A percentile compares a stretch with the other conserved stretches of the same genome.
These are phyloP conservation scores for Diaporthe citriasiana DNA, from an alignment of 2,329 filamentous ascomycete species.

Conservation along the genomic window DNA sequence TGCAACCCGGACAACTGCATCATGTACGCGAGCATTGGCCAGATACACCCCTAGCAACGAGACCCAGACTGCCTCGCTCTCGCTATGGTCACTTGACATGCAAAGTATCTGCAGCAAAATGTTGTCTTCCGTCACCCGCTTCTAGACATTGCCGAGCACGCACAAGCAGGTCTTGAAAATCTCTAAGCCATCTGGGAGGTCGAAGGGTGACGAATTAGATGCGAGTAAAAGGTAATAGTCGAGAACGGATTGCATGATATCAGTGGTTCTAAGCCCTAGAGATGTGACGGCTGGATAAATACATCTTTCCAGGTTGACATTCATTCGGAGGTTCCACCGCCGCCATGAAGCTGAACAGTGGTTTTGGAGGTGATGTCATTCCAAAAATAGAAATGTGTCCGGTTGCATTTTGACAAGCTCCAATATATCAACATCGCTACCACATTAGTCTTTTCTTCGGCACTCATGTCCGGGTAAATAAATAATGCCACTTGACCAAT, in stretches of 20 bases:
- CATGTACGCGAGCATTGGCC: neutral
- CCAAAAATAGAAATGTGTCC: slow-evolving; percentile 8
- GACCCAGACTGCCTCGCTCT: neutral
- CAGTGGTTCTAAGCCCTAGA: neutral
- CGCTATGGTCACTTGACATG: neutral
- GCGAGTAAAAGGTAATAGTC: neutral
- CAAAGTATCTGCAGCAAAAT: neutral
- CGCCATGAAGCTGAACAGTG: neutral
- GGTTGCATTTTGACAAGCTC: slow-evolving; percentile 18
- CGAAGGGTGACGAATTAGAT: neutral
- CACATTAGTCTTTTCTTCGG: neutral
- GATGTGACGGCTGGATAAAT: slow-evolving; percentile 18
- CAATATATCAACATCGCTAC: slow-evolving; percentile 20
- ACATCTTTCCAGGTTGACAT: neutral
- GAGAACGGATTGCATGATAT: neutral
- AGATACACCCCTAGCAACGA: neutral
- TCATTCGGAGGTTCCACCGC: slow-evolving; percentile 19
- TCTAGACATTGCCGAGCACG: neutral
- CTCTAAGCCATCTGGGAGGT: neutral
- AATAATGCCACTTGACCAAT: neutral
- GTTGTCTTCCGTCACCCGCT: neutral
- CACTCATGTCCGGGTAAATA: slow-evolving; percentile 27
- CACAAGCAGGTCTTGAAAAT: neutral
- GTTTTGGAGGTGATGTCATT: slow-evolving; percentile 12
- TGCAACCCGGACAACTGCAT: neutral